A percentile compares a stretch with the other conserved stretches of the same genome.
Conservation (phyloP, 148 eudicot species). For the Limonium bicolor region DNA sequence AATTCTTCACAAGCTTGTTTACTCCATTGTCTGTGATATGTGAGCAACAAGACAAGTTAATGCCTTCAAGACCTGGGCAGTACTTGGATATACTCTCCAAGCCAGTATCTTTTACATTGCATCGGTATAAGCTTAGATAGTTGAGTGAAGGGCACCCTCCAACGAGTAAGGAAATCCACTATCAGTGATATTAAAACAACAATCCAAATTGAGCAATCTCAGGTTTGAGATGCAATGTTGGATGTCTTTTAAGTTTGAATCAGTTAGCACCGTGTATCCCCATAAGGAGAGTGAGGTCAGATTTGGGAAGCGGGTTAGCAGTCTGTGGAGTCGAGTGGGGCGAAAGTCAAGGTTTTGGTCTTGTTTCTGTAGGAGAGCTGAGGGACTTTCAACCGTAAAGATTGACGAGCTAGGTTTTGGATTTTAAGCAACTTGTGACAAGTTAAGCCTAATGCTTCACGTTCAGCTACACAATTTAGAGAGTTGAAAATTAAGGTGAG, state of each 20-base stretch:
- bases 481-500: slow-evolving; percentile 28
- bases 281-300: slow-evolving; percentile 35
- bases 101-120: slow-evolving; percentile 39
- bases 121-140: slow-evolving; percentile 41
- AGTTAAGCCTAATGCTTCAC: slow-evolving; percentile 63
- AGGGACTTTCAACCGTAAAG: slow-evolving; percentile 40
- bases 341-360: slow-evolving; percentile 10
- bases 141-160: slow-evolving; percentile 27
- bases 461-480: slow-evolving; percentile 27
- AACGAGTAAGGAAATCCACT: slow-evolving; percentile 30
- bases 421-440: slow-evolving; percentile 49
- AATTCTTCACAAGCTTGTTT: slow-evolving; percentile 23
- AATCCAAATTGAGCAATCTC: slow-evolving; percentile 29
- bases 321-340: slow-evolving; percentile 19
- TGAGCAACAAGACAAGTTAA: slow-evolving; percentile 38
- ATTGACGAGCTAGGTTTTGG: slow-evolving; percentile 37
- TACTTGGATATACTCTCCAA: slow-evolving; percentile 30
- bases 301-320: slow-evolving; percentile 31
- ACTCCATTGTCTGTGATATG: slow-evolving; percentile 39
- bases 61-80: slow-evolving; percentile 28
- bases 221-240: slow-evolving; percentile 26
- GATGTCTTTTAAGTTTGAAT: slow-evolving; percentile 25
- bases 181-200: slow-evolving; percentile 47
- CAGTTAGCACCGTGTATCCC: slow-evolving; percentile 46
- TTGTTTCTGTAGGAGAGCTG: slow-evolving; percentile 15